These are phyloP conservation scores for Alternaria angustiovoidea DNA, from an alignment of 2,329 filamentous ascomycete genomes.

Conservation along the genomic window DNA sequence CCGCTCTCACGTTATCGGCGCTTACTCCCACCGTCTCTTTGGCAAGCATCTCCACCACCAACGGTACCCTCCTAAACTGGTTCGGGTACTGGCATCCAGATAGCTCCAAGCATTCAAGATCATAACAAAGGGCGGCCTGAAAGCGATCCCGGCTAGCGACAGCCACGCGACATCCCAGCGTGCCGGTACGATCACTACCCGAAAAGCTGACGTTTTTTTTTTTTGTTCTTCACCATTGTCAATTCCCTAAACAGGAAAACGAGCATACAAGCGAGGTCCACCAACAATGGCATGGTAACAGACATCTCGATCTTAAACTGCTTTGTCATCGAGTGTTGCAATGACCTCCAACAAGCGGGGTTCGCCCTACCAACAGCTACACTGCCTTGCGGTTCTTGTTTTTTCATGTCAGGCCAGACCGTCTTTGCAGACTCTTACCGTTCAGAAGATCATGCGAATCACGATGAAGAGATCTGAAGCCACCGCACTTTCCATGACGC, in stretches of 20 bases:
- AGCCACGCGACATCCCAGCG: slow-evolving; percentile 6
- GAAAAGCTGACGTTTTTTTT: neutral
- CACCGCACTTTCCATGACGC: slow-evolving; percentile 1
- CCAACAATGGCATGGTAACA: neutral
- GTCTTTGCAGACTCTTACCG: neutral
- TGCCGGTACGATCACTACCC: slow-evolving; percentile 5
- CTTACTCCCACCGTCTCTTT: slow-evolving; percentile 35
- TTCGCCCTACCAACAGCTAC: neutral
- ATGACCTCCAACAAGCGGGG: neutral
- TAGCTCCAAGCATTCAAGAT: neutral
- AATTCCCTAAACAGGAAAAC: neutral
- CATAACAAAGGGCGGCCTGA: slow-evolving; percentile 5
- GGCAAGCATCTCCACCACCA: slow-evolving; percentile 28
- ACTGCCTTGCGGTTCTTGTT: neutral
- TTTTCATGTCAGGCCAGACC: neutral
- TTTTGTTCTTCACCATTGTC: neutral
- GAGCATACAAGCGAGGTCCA: neutral
- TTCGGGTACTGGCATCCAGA: slow-evolving; percentile 3
- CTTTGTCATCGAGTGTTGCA: neutral
- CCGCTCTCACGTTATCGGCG: slow-evolving; percentile 30
- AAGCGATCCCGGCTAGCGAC: slow-evolving; percentile 4
- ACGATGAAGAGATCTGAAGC: slow-evolving; percentile 2
- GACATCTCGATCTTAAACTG: neutral
- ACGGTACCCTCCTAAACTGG: slow-evolving; percentile 14
- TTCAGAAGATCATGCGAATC: neutral